phyloP scores from a whole-genome alignment of 306 rosid species.

The Sesbania bispinosa region DNA sequence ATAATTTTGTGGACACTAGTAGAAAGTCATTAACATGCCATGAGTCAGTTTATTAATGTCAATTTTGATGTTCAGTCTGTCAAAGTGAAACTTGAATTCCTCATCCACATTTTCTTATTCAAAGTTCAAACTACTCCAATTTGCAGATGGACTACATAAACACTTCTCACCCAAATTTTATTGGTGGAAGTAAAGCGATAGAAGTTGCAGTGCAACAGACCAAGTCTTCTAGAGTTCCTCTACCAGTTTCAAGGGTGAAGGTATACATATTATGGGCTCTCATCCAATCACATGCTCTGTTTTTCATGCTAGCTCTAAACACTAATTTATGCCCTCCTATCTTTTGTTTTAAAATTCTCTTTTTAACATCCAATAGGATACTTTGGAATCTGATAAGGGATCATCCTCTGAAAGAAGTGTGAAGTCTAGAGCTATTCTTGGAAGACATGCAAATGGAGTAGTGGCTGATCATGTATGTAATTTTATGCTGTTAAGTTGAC shows the following conservation, averaged over 20 bases:
- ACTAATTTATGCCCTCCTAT: not conserved
- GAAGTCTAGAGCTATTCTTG: constrained; percentile 58
- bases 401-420: constrained; percentile 64
- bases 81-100: not conserved
- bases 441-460: constrained; percentile 75
- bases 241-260: constrained; percentile 60
- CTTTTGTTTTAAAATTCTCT: not conserved
- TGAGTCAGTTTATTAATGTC: not conserved
- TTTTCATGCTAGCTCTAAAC: not conserved
- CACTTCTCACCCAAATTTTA: constrained; percentile 94
- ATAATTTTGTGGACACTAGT: not conserved
- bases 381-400: constrained; percentile 65
- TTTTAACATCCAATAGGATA: constrained; percentile 55
- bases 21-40: not conserved
- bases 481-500: constrained; percentile 4
- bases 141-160: constrained; percentile 94
- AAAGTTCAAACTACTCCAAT: constrained; percentile 28
- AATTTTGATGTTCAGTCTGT: not conserved
- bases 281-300: constrained; percentile 1
- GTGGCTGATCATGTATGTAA: constrained; percentile 62
- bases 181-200: constrained; percentile 93
- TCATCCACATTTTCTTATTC: constrained; percentile 11
- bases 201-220: constrained; percentile 71
- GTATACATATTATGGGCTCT: constrained; percentile 31
- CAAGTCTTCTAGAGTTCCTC: constrained; percentile 54